Conservation (phyloP, 2,329 filamentous ascomycete genomes). For the Thelonectria discophora region DNA sequence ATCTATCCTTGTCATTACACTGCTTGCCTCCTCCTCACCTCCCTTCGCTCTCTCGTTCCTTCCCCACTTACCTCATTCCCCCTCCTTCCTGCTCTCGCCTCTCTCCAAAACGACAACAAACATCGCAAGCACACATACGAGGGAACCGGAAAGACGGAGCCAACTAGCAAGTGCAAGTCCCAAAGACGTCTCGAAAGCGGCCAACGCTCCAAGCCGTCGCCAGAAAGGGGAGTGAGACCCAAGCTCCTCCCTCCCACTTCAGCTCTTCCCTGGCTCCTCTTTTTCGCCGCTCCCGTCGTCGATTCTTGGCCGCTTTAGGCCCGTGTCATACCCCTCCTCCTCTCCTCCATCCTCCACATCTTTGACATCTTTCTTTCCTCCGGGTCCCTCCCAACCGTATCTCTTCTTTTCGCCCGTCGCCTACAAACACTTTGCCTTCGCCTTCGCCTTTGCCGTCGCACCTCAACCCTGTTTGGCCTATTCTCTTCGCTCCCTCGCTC, state of each 20-base stretch:
- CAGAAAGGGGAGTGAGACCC: conserved; percentile 10
- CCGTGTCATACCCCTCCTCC: conserved; percentile 35
- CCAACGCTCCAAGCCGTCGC: conserved; percentile 5
- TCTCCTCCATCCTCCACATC: conserved; percentile 14
- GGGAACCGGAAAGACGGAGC: too few species aligned
- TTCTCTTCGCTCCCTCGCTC: not conserved
- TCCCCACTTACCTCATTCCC: conserved; percentile 13
- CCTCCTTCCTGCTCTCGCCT: conserved; percentile 5
- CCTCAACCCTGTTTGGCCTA: conserved; percentile 3
- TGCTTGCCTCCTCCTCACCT: conserved; percentile 22
- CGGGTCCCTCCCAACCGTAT: not conserved
- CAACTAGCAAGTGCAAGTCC: not conserved
- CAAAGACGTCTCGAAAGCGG: conserved; percentile 3
- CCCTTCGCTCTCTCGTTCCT: not conserved
- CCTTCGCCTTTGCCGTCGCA: conserved; percentile 4
- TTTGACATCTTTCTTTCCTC: not conserved
- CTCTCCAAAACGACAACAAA: not conserved
- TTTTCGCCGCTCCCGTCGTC: conserved; percentile 20
- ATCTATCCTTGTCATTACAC: too few species aligned
- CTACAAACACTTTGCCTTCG: not conserved
- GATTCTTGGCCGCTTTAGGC: conserved; percentile 25
- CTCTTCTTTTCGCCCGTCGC: conserved; percentile 10
- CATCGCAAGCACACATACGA: too few species aligned
- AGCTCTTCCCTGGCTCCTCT: not conserved
- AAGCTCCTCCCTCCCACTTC: conserved; percentile 25